Evolutionary conservation across 192 early-diverging fungal genomes (phyloP).

Genomic region (Paraglomus occultum): DNA sequence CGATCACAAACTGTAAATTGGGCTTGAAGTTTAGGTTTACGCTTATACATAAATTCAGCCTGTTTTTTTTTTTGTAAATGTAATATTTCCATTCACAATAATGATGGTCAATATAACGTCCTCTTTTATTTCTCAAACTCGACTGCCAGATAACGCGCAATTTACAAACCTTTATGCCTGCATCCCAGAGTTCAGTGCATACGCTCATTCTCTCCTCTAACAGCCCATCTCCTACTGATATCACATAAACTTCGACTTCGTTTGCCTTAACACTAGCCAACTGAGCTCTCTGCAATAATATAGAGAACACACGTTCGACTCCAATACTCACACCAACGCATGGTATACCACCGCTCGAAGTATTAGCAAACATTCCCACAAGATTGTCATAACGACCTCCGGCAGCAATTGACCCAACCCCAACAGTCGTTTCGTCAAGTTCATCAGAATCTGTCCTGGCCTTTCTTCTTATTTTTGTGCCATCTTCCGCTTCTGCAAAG

Average conservation of each 20-base stretch:
- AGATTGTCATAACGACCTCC: constrained; percentile 98
- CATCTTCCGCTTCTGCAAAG: constrained; percentile 41
- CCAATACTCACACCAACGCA: constrained; percentile 97
- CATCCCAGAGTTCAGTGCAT: constrained; percentile 88
- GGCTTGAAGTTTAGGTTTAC: constrained; percentile 75
- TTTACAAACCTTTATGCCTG: constrained; percentile 61
- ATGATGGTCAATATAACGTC: constrained; percentile 7
- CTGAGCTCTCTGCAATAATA: constrained; percentile 67
- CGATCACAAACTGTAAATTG: constrained; percentile 83
- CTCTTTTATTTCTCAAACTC: not conserved
- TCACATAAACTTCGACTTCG: constrained; percentile 83
- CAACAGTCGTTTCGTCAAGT: constrained; percentile 73
- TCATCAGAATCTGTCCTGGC: constrained; percentile 53
- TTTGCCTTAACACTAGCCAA: constrained; percentile 67
- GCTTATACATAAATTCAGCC: constrained; percentile 90
- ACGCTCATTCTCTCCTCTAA: constrained; percentile 89
- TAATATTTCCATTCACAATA: constrained; percentile 16
- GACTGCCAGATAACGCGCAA: not conserved
- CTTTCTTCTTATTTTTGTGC: constrained; percentile 39
- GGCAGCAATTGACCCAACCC: constrained; percentile 93
- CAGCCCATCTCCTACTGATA: constrained; percentile 74
- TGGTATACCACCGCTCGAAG: constrained; percentile 72
- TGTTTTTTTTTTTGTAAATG: not conserved
- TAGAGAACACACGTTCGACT: constrained; percentile 92
- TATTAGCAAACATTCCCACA: constrained; percentile 90